These are phyloP conservation scores for Amaranthus tricolor DNA, from an alignment of 179 eudicot genomes.

Conservation along the genomic window DNA sequence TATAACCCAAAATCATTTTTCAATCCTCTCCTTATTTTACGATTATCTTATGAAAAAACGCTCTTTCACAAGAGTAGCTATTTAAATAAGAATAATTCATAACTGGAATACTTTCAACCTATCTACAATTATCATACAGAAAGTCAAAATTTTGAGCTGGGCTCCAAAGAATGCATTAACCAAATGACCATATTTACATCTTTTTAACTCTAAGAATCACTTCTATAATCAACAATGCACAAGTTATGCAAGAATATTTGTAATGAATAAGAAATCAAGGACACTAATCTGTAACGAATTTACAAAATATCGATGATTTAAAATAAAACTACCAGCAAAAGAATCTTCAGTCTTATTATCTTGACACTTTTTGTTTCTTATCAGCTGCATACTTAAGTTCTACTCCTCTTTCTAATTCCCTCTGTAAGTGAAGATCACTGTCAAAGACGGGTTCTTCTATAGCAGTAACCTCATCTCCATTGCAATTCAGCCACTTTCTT, in stretches of 20 bases:
- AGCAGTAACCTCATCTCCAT: slow-evolving; percentile 22
- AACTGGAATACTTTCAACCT: not conserved
- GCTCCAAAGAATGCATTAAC: not conserved
- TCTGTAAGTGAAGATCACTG: slow-evolving; percentile 51
- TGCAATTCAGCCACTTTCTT: slow-evolving; percentile 30
- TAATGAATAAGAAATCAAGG: not conserved
- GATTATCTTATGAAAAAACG: too few species aligned
- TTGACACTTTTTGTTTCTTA: slow-evolving; percentile 30
- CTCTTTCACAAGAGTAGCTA: too few species aligned
- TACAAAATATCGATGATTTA: not conserved
- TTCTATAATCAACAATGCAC: not conserved
- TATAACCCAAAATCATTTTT: too few species aligned
- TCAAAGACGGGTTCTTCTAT: slow-evolving; percentile 32
- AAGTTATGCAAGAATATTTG: not conserved
- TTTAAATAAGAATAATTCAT: not conserved
- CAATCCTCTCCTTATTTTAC: too few species aligned
- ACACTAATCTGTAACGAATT: not conserved
- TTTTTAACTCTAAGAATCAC: not conserved
- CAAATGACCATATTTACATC: slow-evolving; percentile 13
- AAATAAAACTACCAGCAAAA: not conserved
- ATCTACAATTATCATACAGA: not conserved
- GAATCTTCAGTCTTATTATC: slow-evolving; percentile 10
- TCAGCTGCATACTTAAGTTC: slow-evolving; percentile 31
- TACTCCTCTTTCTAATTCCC: slow-evolving; percentile 60
- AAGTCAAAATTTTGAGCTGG: slow-evolving; percentile 9